Conservation (phyloP, 139 green algal species). For the Spirogloea muscicola region DNA sequence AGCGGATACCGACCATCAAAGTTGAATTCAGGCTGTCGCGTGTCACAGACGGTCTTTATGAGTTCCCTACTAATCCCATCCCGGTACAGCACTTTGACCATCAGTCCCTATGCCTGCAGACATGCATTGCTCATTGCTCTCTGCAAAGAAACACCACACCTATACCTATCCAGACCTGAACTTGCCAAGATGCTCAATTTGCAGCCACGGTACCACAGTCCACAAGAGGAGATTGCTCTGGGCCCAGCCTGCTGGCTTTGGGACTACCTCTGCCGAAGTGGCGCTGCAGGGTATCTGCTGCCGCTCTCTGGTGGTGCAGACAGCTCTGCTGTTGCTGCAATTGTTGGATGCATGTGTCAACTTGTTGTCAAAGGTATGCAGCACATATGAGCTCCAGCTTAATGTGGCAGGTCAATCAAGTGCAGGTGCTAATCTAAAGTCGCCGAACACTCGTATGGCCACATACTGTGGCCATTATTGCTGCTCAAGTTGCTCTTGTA, state of each 20-base stretch:
- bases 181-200: neutral
- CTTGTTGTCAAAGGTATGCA: slow-evolving; percentile 51
- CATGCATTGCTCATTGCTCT: no score
- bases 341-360: slow-evolving; percentile 95
- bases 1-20: slow-evolving; percentile 49
- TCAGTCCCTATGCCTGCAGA: no score
- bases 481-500: no score
- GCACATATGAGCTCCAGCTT: no score
- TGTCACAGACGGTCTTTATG: slow-evolving; percentile 16
- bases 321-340: slow-evolving; percentile 74
- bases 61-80: slow-evolving; percentile 22
- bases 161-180: no score
- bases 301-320: slow-evolving; percentile 81
- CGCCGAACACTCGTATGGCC: no score
- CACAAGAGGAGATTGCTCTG: slow-evolving; percentile 90
- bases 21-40: slow-evolving; percentile 60
- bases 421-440: no score
- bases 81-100: slow-evolving; percentile 7
- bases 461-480: no score
- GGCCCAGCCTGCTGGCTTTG: slow-evolving; percentile 96
- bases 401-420: no score
- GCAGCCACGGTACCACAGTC: slow-evolving; percentile 45
- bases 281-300: slow-evolving; percentile 83
- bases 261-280: slow-evolving; percentile 88
- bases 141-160: no score